Conservation (phyloP, 306 rosid genomes). For the Pterocarpus macrocarpus region DNA sequence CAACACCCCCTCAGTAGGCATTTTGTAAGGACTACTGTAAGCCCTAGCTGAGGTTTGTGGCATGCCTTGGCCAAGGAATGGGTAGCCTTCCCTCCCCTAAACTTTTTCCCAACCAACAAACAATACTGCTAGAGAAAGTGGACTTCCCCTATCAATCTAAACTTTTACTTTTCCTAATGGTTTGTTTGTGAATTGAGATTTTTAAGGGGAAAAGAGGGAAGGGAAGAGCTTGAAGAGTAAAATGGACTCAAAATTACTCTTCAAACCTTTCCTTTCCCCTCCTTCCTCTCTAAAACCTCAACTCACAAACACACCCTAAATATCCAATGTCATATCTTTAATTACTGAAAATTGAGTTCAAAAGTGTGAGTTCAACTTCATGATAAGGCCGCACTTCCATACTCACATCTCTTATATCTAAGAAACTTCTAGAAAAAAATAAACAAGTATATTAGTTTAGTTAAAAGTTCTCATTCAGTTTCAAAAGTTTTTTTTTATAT, state of each 20-base stretch:
- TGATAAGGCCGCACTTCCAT: constrained; percentile 23
- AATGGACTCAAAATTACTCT: too few relatives aligned
- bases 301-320: too few relatives aligned
- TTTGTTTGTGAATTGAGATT: too few relatives aligned
- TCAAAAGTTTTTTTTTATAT: not conserved
- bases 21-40: not conserved
- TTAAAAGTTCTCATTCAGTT: constrained; percentile 22
- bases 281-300: too few relatives aligned
- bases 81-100: constrained; percentile 1
- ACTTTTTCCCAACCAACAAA: not conserved
- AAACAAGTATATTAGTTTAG: not conserved
- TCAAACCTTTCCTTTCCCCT: too few relatives aligned
- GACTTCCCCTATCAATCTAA: constrained; percentile 20
- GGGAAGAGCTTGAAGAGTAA: too few relatives aligned
- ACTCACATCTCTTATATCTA: constrained; percentile 2
- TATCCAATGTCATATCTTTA: not conserved
- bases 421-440: not conserved
- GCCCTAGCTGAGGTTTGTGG: not conserved
- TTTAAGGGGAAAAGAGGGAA: too few relatives aligned
- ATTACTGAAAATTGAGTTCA: constrained; percentile 15
- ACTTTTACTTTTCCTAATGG: not conserved
- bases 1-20: constrained; percentile 1
- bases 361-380: constrained; percentile 1
- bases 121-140: not conserved
- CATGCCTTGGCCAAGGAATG: constrained; percentile 5